These are phyloP conservation scores for Arthrinium phaeospermum DNA, from an alignment of 2,329 filamentous ascomycete species.

Conservation along the genomic window DNA sequence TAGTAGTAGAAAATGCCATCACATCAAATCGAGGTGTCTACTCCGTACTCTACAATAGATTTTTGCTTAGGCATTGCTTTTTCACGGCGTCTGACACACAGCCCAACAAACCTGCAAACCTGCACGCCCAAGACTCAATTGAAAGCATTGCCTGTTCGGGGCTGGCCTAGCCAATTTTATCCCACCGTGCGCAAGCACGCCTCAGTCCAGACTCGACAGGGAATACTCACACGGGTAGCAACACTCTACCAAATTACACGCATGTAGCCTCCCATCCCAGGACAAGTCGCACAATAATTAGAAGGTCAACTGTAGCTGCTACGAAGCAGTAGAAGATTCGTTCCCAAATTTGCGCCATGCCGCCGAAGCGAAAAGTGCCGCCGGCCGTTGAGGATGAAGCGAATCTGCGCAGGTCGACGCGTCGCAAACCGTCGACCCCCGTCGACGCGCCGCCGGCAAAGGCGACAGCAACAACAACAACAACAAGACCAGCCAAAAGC, in stretches of 20 bases:
- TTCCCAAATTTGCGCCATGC: conserved; percentile 6
- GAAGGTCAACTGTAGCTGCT: too few relatives aligned
- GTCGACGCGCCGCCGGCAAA: conserved; percentile 18
- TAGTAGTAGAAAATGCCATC: too few relatives aligned
- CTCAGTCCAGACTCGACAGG: not conserved
- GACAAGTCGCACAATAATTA: not conserved
- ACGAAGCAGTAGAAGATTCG: too few relatives aligned
- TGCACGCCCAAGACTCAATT: not conserved
- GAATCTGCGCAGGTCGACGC: conserved; percentile 31
- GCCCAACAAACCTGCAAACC: not conserved
- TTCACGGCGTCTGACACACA: not conserved
- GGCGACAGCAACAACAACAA: conserved; percentile 19
- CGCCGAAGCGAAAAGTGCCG: conserved; percentile 32
- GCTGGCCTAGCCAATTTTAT: not conserved
- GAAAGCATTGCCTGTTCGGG: not conserved
- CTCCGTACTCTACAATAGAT: too few relatives aligned
- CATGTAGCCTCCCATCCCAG: not conserved
- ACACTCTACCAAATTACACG: not conserved
- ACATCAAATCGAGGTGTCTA: too few relatives aligned
- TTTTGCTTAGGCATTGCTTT: not conserved
- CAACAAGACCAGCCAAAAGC: conserved; percentile 3
- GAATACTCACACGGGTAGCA: not conserved
- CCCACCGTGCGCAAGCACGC: not conserved
- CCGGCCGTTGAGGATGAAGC: conserved; percentile 24
- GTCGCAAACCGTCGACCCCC: conserved; percentile 27